A percentile compares a stretch with the other conserved stretches of the same genome.
These are phyloP conservation scores for Aeschynomene evenia DNA, from an alignment of 306 rosid genomes.

Conservation along the genomic window DNA sequence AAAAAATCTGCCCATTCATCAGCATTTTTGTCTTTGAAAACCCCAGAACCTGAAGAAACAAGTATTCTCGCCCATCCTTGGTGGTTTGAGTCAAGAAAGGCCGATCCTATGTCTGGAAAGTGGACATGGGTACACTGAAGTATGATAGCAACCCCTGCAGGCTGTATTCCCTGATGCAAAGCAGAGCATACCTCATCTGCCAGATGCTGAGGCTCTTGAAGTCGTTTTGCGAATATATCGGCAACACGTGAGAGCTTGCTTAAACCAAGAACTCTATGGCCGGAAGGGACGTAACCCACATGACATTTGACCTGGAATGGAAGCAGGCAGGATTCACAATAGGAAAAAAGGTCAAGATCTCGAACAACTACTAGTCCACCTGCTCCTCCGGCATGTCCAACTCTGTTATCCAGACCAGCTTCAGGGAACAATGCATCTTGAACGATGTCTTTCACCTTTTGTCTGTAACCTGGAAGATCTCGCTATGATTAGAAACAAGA, in stretches of 20 bases:
- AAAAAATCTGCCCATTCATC: constrained; percentile 69
- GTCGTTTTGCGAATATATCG: constrained; percentile 47
- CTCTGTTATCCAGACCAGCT: constrained; percentile 70
- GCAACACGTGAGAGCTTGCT: constrained; percentile 92
- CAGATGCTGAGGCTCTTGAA: constrained; percentile 60
- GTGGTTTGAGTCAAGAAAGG: constrained; percentile 58
- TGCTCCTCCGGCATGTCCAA: constrained; percentile 91
- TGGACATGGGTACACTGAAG: constrained; percentile 75
- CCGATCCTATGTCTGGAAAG: constrained; percentile 64
- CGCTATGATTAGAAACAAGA: background rate
- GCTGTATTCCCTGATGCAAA: constrained; percentile 63
- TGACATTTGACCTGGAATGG: constrained; percentile 93
- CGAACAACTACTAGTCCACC: constrained; percentile 95
- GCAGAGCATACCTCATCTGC: constrained; percentile 46
- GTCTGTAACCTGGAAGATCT: constrained; percentile 64
- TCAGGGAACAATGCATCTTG: constrained; percentile 93
- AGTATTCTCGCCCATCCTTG: constrained; percentile 62
- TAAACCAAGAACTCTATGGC: constrained; percentile 81
- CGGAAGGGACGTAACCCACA: constrained; percentile 86
- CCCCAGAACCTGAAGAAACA: constrained; percentile 80
- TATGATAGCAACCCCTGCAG: constrained; percentile 83
- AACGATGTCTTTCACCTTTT: constrained; percentile 77
- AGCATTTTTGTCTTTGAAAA: constrained; percentile 55
- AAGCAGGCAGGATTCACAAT: constrained; percentile 94
- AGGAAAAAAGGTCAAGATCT: constrained; percentile 81